Conservation (phyloP, 108 stramenopile species). For the Nitzschia sp. region DNA sequence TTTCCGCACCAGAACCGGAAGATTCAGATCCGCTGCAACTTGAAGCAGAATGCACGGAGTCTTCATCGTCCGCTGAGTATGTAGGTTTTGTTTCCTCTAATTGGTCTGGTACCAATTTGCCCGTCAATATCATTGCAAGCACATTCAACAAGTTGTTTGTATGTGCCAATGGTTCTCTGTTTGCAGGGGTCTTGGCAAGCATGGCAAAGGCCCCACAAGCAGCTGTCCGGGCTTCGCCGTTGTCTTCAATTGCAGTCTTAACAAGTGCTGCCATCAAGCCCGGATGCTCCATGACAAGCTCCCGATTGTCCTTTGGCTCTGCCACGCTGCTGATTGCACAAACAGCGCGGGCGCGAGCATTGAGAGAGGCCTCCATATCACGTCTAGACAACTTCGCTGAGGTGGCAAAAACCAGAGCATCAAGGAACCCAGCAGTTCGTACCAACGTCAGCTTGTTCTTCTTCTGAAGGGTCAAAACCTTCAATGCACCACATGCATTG, state of each 20-base stretch:
- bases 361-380: conserved; percentile 41
- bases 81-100: neutral
- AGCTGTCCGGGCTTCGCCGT: conserved; percentile 55
- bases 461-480: conserved; percentile 55
- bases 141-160: conserved; percentile 38
- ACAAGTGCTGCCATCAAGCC: conserved; percentile 51
- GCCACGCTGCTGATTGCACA: conserved; percentile 53
- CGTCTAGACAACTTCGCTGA: conserved; percentile 34
- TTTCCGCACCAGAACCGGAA: conserved; percentile 12
- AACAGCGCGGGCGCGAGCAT: conserved; percentile 66
- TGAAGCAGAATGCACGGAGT: neutral
- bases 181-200: conserved; percentile 62
- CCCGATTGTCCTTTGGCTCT: conserved; percentile 70
- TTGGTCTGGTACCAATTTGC: conserved; percentile 13
- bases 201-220: conserved; percentile 65
- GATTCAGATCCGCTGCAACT: conserved; percentile 12
- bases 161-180: conserved; percentile 55
- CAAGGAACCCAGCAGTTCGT: conserved; percentile 69
- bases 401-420: conserved; percentile 55
- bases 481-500: conserved; percentile 83
- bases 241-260: conserved; percentile 58
- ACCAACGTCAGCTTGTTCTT: conserved; percentile 63
- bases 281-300: conserved; percentile 51
- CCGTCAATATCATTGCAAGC: conserved; percentile 41
- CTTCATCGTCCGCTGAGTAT: conserved; percentile 24